Conservation (phyloP, 2,329 filamentous ascomycete genomes). For the Grosmannia penicillata region DNA sequence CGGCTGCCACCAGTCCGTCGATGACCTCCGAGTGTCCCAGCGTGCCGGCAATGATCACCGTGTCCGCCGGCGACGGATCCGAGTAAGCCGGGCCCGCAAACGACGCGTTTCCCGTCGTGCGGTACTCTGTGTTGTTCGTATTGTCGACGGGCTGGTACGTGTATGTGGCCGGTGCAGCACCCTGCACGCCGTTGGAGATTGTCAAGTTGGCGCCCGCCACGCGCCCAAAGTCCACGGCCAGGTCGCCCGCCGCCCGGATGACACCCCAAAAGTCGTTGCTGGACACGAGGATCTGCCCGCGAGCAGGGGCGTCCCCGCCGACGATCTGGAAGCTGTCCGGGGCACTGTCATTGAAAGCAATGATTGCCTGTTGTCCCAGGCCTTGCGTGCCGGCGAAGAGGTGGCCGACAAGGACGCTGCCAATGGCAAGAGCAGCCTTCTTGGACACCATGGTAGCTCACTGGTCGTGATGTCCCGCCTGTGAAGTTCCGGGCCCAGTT, state of each 20-base stretch:
- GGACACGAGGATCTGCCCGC: conserved; percentile 39
- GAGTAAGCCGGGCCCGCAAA: conserved; percentile 30
- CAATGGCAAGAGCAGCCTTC: too few species aligned
- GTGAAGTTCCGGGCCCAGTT: too few species aligned
- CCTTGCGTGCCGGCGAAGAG: too few species aligned
- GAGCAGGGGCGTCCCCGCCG: conserved; percentile 17
- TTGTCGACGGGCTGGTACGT: conserved; percentile 27
- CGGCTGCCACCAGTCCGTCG: conserved; percentile 36
- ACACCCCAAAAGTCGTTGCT: conserved; percentile 52
- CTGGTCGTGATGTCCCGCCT: too few species aligned
- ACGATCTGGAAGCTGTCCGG: conserved; percentile 19
- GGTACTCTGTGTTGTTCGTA: conserved; percentile 32
- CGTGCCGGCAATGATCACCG: conserved; percentile 53
- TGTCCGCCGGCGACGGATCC: conserved; percentile 25
- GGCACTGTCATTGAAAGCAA: conserved; percentile 22
- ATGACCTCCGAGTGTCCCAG: conserved; percentile 50
- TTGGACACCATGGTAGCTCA: too few species aligned
- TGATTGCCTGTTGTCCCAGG: conserved; percentile 34
- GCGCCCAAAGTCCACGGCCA: conserved; percentile 55
- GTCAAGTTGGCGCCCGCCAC: conserved; percentile 53
- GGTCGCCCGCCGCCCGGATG: conserved; percentile 50
- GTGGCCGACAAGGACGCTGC: too few species aligned
- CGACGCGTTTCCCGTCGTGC: conserved; percentile 23
- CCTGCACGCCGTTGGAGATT: conserved; percentile 31
- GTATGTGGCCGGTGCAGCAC: conserved; percentile 23